Evolutionary conservation across 306 rosid species (phyloP).

Genomic region (Parietaria judaica): DNA sequence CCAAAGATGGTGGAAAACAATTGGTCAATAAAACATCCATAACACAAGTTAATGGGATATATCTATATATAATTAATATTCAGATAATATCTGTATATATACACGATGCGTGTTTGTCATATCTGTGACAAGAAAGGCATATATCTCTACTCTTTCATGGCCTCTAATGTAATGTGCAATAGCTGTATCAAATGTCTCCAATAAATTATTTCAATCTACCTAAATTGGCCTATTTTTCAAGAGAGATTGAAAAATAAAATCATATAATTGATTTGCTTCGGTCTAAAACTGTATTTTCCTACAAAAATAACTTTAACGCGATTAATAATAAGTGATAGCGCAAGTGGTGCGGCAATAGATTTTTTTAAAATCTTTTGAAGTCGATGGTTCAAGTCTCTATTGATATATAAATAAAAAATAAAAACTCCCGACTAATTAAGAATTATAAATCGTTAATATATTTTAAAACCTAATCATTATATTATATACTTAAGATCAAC

Average conservation of each 20-base stretch:
- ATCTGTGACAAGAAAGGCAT: slow-evolving; percentile 12
- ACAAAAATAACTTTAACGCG: no score
- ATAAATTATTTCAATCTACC: background rate
- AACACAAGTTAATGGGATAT: slow-evolving; percentile 9
- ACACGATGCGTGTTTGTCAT: slow-evolving; percentile 10
- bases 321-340: no score
- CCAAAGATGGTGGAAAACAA: background rate
- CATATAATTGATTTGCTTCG: background rate
- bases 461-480: no score
- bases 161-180: slow-evolving; percentile 4
- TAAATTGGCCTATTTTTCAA: background rate
- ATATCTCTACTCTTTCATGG: background rate
- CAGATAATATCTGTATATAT: no score
- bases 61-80: background rate
- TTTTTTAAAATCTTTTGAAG: no score
- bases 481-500: no score
- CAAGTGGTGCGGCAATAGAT: no score
- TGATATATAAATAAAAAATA: no score
- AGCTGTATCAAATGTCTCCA: slow-evolving; percentile 12
- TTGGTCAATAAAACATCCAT: slow-evolving; percentile 11
- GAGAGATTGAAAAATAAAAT: background rate
- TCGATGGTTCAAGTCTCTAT: no score
- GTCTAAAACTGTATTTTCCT: no score
- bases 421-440: no score
- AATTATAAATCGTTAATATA: no score